Evolutionary conservation across 1,139 yeast species (phyloP).

Genomic region (Saccharomyces hybrid): DNA sequence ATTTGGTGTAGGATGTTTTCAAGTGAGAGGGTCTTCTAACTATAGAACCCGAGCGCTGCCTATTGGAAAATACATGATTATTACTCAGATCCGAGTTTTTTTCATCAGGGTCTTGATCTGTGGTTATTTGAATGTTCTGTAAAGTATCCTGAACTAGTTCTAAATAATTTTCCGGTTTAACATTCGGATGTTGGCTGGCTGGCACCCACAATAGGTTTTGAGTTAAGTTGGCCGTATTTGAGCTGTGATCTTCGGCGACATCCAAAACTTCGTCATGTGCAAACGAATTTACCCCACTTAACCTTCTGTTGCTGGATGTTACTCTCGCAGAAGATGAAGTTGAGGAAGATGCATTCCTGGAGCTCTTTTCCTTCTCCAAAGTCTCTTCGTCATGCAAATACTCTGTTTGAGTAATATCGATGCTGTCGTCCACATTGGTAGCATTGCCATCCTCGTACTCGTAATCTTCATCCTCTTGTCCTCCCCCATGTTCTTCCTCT

Average conservation of each 20-base stretch:
- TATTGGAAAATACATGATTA: not conserved
- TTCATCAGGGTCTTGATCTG: constrained; percentile 2
- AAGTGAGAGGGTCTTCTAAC: constrained; percentile 32
- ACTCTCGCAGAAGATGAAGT: constrained; percentile 2
- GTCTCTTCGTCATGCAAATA: constrained; percentile 14
- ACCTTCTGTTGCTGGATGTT: constrained; percentile 9
- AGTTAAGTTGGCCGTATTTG: constrained; percentile 2
- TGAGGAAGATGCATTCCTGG: not conserved
- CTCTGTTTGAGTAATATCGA: constrained; percentile 20
- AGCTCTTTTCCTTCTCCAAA: not conserved
- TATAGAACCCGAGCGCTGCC: constrained; percentile 10
- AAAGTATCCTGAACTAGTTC: constrained; percentile 74
- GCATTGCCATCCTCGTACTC: constrained; percentile 4
- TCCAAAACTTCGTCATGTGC: not conserved
- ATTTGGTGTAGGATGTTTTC: constrained; percentile 29
- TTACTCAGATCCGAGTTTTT: constrained; percentile 1
- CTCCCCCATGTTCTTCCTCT: not conserved
- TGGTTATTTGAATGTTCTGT: constrained; percentile 45
- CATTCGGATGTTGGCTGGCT: constrained; percentile 85
- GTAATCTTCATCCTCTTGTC: not conserved
- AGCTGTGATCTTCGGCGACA: not conserved
- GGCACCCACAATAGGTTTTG: constrained; percentile 79
- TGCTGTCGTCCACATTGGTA: constrained; percentile 13
- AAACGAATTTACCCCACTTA: constrained; percentile 18
- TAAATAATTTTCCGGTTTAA: constrained; percentile 86